These are phyloP conservation scores for Lomentospora prolificans DNA, from an alignment of 2,329 filamentous ascomycete genomes.

Conservation along the genomic window DNA sequence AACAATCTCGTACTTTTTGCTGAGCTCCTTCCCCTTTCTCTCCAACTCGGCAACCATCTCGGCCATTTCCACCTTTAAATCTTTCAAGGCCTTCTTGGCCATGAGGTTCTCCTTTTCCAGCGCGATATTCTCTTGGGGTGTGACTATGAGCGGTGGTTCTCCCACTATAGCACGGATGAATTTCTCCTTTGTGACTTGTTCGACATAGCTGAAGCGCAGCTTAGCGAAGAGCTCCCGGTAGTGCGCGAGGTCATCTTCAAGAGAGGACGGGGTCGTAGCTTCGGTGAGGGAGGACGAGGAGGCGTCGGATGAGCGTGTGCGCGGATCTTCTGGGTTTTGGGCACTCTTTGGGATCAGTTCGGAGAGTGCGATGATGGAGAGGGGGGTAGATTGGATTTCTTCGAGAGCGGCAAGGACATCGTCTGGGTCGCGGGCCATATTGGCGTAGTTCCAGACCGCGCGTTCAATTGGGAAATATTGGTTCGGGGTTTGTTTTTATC, in stretches of 20 bases:
- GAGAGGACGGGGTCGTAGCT: constrained; percentile 60
- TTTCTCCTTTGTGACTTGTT: constrained; percentile 97
- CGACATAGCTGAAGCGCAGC: constrained; percentile 91
- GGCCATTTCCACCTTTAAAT: constrained; percentile 69
- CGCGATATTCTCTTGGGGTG: constrained; percentile 69
- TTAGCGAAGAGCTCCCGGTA: constrained; percentile 96
- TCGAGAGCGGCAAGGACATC: constrained; percentile 38
- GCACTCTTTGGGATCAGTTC: constrained; percentile 47
- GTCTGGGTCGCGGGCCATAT: constrained; percentile 18
- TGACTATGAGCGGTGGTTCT: constrained; percentile 78
- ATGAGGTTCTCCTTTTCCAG: constrained; percentile 59
- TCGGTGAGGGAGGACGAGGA: constrained; percentile 53
- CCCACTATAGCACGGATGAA: constrained; percentile 89
- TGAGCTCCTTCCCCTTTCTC: constrained; percentile 47
- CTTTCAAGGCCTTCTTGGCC: constrained; percentile 67
- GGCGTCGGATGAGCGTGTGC: constrained; percentile 60
- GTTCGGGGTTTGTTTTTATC: too few relatives aligned
- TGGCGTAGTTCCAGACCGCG: not conserved
- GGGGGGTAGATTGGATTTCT: constrained; percentile 44
- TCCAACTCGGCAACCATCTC: constrained; percentile 66
- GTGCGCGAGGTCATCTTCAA: constrained; percentile 76
- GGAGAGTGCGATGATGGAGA: constrained; percentile 68
- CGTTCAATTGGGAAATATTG: not conserved
- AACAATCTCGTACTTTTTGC: constrained; percentile 40
- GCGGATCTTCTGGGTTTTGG: constrained; percentile 21